phyloP scores from a whole-genome alignment of 2,329 filamentous ascomycete genomes.

The Paecilomyces sp. region DNA sequence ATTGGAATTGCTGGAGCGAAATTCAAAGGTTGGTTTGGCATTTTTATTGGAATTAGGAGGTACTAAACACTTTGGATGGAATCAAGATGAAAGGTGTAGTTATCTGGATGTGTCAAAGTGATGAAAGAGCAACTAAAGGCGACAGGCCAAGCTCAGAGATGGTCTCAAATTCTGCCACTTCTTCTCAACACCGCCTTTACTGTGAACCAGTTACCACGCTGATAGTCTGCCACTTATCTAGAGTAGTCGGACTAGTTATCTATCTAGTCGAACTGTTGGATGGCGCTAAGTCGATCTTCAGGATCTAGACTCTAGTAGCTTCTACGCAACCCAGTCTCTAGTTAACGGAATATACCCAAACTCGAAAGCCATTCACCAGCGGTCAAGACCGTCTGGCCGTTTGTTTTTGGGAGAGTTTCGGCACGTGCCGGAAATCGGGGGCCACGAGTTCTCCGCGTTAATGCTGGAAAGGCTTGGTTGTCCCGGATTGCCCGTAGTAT shows the following conservation, averaged over 20 bases:
- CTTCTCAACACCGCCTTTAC: too few species aligned
- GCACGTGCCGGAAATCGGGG: background rate
- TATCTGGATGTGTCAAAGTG: too few species aligned
- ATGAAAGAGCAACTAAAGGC: too few species aligned
- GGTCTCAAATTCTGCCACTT: too few species aligned
- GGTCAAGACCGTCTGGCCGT: background rate
- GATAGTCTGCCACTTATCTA: too few species aligned
- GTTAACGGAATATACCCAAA: background rate
- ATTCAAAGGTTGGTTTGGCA: background rate
- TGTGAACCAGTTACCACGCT: too few species aligned
- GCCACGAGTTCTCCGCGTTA: background rate
- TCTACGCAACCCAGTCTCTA: background rate
- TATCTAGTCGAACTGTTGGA: too few species aligned
- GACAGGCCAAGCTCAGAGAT: too few species aligned
- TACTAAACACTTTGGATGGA: background rate
- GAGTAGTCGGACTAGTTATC: too few species aligned
- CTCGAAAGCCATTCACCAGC: background rate
- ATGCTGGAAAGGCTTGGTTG: background rate
- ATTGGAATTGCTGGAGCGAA: background rate
- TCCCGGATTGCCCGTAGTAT: background rate
- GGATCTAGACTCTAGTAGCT: background rate
- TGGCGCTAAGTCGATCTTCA: background rate
- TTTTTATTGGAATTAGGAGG: background rate
- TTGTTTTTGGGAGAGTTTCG: background rate
- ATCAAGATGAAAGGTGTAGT: background rate